Percentiles rank a stretch among this genome's conserved stretches.
phyloP scores from a whole-genome alignment of 345 rosid genomes.

The Dimocarpus longan region DNA sequence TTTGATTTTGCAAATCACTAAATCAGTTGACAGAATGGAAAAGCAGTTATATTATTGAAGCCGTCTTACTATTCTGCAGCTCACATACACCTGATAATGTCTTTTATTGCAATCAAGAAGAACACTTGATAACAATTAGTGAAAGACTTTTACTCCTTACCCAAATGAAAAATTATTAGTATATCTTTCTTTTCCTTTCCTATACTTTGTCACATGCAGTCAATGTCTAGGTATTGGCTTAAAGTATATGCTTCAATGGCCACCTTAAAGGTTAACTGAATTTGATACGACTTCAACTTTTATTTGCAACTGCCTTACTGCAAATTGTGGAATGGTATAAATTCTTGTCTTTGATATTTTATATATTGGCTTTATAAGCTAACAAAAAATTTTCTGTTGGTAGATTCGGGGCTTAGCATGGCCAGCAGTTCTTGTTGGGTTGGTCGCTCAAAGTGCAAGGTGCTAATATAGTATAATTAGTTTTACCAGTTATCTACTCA shows the following conservation, averaged over 20 bases:
- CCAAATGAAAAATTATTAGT: neutral
- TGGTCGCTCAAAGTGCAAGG: constrained; percentile 99
- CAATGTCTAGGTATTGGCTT: neutral
- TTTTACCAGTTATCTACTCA: neutral
- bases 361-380: constrained; percentile 12
- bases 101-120: neutral
- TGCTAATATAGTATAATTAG: constrained; percentile 22
- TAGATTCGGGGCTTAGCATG: constrained; percentile 92
- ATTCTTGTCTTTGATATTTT: neutral
- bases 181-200: neutral
- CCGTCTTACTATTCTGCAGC: neutral
- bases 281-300: neutral
- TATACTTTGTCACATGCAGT: neutral
- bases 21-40: neutral
- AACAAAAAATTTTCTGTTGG: constrained; percentile 27
- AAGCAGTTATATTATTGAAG: neutral
- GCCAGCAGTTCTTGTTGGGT: constrained; percentile 92
- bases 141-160: neutral
- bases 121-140: too few species aligned
- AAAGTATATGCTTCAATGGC: neutral
- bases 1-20: neutral
- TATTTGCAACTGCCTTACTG: neutral
- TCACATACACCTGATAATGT: neutral
- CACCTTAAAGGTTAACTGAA: constrained; percentile 2
- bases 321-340: too few species aligned